A percentile compares a stretch with the other conserved stretches of the same genome.
Conservation (phyloP, 192 early-diverging fungal genomes). For the Ambispora gerdemannii region DNA sequence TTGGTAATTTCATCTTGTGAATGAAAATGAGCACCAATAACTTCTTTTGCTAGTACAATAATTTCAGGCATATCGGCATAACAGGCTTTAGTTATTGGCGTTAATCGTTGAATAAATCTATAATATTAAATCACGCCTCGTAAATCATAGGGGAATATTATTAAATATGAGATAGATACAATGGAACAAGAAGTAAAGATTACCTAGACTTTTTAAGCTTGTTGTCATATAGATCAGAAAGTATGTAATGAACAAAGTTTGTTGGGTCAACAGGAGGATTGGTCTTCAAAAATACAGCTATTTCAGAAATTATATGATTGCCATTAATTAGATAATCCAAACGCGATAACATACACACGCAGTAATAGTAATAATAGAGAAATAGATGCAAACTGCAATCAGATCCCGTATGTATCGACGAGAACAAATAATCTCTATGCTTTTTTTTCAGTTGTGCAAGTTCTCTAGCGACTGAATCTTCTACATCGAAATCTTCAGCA, state of each 20-base stretch:
- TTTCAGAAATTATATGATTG: background rate
- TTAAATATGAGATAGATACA: constrained; percentile 21
- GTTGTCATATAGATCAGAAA: constrained; percentile 37
- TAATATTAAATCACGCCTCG: background rate
- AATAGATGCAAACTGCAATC: no score
- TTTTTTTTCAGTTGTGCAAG: constrained; percentile 46
- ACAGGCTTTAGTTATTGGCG: constrained; percentile 54
- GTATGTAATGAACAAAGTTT: constrained; percentile 35
- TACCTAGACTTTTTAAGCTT: constrained; percentile 44
- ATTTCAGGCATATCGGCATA: constrained; percentile 51
- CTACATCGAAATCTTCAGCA: constrained; percentile 46
- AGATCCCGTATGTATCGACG: constrained; percentile 46
- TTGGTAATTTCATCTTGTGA: constrained; percentile 33
- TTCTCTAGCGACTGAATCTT: constrained; percentile 53
- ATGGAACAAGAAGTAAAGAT: constrained; percentile 26
- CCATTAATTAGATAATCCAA: background rate
- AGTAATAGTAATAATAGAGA: no score
- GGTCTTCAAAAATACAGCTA: constrained; percentile 52
- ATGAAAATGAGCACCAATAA: constrained; percentile 49
- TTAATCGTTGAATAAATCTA: constrained; percentile 49
- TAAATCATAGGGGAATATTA: background rate
- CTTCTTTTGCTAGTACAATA: constrained; percentile 34
- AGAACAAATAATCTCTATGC: constrained; percentile 45
- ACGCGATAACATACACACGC: no score
- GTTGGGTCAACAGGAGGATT: constrained; percentile 46